These are phyloP conservation scores for Phialemonium atrogriseum DNA, from an alignment of 2,329 filamentous ascomycete genomes.

Conservation along the genomic window DNA sequence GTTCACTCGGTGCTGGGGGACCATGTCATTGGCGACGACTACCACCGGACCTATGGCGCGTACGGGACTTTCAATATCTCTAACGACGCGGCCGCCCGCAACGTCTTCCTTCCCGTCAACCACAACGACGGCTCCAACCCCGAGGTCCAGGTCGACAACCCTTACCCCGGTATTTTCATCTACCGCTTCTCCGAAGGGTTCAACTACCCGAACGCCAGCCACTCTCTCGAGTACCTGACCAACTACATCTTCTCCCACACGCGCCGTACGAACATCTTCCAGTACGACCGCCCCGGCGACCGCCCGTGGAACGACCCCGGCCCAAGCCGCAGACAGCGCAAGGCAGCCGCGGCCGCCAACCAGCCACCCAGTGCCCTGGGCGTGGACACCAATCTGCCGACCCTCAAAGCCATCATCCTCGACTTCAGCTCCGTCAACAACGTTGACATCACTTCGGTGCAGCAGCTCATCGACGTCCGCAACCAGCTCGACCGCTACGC, in stretches of 20 bases:
- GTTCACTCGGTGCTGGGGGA: slow-evolving; percentile 80
- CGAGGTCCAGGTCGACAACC: slow-evolving; percentile 65
- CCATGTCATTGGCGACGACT: slow-evolving; percentile 57
- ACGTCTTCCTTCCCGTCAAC: slow-evolving; percentile 79
- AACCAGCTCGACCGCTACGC: slow-evolving; percentile 88
- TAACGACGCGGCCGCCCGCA: slow-evolving; percentile 49
- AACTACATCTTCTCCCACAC: slow-evolving; percentile 62
- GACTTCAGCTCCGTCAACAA: slow-evolving; percentile 94
- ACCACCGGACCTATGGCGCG: slow-evolving; percentile 34
- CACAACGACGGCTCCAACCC: slow-evolving; percentile 91
- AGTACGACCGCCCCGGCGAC: slow-evolving; percentile 61
- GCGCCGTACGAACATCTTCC: slow-evolving; percentile 63
- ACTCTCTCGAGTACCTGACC: slow-evolving; percentile 74
- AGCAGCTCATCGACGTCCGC: slow-evolving; percentile 87
- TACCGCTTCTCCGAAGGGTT: slow-evolving; percentile 93
- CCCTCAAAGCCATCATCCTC: slow-evolving; percentile 65
- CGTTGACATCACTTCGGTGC: slow-evolving; percentile 85
- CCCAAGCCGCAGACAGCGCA: slow-evolving; percentile 41
- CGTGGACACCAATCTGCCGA: slow-evolving; percentile 17
- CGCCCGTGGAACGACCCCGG: slow-evolving; percentile 94
- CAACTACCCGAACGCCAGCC: slow-evolving; percentile 90
- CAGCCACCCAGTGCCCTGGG: slow-evolving; percentile 9
- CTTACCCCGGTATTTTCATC: slow-evolving; percentile 90
- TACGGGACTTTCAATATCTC: slow-evolving; percentile 49
- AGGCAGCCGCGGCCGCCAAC: slow-evolving; percentile 14